phyloP scores from a whole-genome alignment of 306 rosid species.

The Urtica urens region DNA sequence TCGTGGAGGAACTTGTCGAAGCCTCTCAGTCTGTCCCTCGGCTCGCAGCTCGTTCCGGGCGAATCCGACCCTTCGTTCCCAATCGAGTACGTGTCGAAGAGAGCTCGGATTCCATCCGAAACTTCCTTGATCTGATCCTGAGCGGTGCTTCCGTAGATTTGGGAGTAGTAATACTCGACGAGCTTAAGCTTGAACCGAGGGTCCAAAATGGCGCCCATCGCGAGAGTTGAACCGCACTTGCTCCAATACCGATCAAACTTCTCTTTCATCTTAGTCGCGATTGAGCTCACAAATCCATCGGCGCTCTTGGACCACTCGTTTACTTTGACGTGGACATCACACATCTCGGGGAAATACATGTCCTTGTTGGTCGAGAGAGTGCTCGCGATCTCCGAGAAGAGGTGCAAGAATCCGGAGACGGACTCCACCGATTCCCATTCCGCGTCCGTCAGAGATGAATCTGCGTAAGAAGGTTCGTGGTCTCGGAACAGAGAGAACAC shows the following conservation, averaged over 20 bases:
- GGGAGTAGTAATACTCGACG: slow-evolving; percentile 92
- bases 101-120: slow-evolving; percentile 71
- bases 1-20: slow-evolving; percentile 88
- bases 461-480: slow-evolving; percentile 48
- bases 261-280: slow-evolving; percentile 66
- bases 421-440: slow-evolving; percentile 75
- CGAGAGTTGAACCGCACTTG: slow-evolving; percentile 79
- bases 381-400: slow-evolving; percentile 62
- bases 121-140: slow-evolving; percentile 84
- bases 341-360: slow-evolving; percentile 81
- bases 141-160: slow-evolving; percentile 80
- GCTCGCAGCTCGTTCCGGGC: slow-evolving; percentile 53
- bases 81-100: slow-evolving; percentile 75
- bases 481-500: slow-evolving; percentile 60
- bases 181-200: slow-evolving; percentile 92
- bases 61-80: slow-evolving; percentile 81
- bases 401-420: slow-evolving; percentile 57
- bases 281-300: slow-evolving; percentile 51
- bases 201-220: slow-evolving; percentile 82
- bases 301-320: slow-evolving; percentile 86
- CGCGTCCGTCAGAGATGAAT: slow-evolving; percentile 45
- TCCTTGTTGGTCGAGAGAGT: slow-evolving; percentile 52
- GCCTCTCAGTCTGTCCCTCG: slow-evolving; percentile 81
- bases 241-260: slow-evolving; percentile 88
- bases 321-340: slow-evolving; percentile 75